Conservation (phyloP, 2,329 filamentous ascomycete genomes). For the Dactylella cylindrospora region DNA sequence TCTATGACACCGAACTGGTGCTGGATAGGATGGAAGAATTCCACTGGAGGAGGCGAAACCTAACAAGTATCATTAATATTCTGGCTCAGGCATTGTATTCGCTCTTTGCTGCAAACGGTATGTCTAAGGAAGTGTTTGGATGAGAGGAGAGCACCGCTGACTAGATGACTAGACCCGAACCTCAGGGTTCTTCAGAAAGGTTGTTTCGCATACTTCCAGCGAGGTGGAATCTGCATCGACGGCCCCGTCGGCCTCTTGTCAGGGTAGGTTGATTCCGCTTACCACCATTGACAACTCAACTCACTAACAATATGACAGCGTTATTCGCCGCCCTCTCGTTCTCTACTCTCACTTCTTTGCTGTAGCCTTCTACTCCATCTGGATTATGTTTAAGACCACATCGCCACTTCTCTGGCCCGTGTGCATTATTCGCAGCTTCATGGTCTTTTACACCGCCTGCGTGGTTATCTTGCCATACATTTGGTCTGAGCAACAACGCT, state of each 20-base stretch:
- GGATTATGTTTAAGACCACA: slow-evolving; percentile 62
- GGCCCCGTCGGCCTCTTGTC: slow-evolving; percentile 80
- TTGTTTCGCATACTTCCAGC: slow-evolving; percentile 89
- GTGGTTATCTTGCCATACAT: slow-evolving; percentile 82
- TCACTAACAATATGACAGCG: slow-evolving; percentile 47
- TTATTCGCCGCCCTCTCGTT: slow-evolving; percentile 73
- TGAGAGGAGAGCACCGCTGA: slow-evolving; percentile 6
- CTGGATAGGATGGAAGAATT: slow-evolving; percentile 70
- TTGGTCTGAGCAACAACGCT: slow-evolving; percentile 60
- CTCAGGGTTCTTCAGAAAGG: slow-evolving; percentile 80
- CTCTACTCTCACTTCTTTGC: slow-evolving; percentile 93
- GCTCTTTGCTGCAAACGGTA: slow-evolving; percentile 80
- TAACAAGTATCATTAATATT: slow-evolving; percentile 91
- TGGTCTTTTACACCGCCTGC: slow-evolving; percentile 78
- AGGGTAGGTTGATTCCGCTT: slow-evolving; percentile 56
- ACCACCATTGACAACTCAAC: too few relatives aligned
- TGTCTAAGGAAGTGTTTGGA: slow-evolving; percentile 19
- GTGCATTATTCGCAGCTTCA: slow-evolving; percentile 64
- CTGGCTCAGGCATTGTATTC: slow-evolving; percentile 92
- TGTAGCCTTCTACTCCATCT: slow-evolving; percentile 85
- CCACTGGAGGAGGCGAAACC: slow-evolving; percentile 81
- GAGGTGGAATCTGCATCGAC: slow-evolving; percentile 68
- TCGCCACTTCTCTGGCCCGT: slow-evolving; percentile 63
- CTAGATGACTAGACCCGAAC: slow-evolving; percentile 59
- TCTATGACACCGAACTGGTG: slow-evolving; percentile 69